Evolutionary conservation across 129 eudicot species (phyloP).

Genomic region (Sambucus nigra): DNA sequence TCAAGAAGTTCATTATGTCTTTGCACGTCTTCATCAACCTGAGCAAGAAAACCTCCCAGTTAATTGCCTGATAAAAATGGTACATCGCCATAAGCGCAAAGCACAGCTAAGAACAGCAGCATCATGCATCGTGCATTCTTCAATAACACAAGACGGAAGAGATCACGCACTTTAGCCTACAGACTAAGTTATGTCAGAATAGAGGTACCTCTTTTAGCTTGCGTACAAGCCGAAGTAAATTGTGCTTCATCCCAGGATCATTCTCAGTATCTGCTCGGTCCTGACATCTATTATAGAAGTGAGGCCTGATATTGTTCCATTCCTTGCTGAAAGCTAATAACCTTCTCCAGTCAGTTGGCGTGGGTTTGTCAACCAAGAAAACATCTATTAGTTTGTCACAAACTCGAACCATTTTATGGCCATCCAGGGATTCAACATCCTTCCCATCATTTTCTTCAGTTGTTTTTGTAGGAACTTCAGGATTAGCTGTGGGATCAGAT

Average conservation of each 20-base stretch:
- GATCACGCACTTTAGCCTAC: not conserved
- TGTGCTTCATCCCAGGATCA: conserved; percentile 67
- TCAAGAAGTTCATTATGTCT: conserved; percentile 83
- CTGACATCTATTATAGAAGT: conserved; percentile 68
- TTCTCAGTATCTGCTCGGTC: conserved; percentile 62
- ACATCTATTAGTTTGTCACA: conserved; percentile 76
- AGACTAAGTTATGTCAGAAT: not conserved
- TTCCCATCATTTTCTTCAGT: conserved; percentile 14
- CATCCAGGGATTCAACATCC: conserved; percentile 24
- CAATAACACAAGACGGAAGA: not conserved
- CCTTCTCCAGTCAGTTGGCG: conserved; percentile 82
- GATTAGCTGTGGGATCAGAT: conserved; percentile 15
- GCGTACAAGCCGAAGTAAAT: conserved; percentile 59
- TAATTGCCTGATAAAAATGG: not conserved
- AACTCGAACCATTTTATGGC: conserved; percentile 49
- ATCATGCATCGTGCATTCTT: not conserved
- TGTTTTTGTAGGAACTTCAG: conserved; percentile 9
- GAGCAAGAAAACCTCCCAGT: conserved; percentile 10
- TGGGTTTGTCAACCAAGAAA: conserved; percentile 91
- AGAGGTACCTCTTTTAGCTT: conserved; percentile 84
- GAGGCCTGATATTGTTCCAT: conserved; percentile 64
- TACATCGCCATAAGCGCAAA: not conserved
- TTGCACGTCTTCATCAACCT: conserved; percentile 84
- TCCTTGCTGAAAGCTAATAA: conserved; percentile 68
- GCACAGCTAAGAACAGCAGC: not conserved